phyloP scores from a whole-genome alignment of 2,329 filamentous ascomycete species.

The Pseudomassariella vexata region DNA sequence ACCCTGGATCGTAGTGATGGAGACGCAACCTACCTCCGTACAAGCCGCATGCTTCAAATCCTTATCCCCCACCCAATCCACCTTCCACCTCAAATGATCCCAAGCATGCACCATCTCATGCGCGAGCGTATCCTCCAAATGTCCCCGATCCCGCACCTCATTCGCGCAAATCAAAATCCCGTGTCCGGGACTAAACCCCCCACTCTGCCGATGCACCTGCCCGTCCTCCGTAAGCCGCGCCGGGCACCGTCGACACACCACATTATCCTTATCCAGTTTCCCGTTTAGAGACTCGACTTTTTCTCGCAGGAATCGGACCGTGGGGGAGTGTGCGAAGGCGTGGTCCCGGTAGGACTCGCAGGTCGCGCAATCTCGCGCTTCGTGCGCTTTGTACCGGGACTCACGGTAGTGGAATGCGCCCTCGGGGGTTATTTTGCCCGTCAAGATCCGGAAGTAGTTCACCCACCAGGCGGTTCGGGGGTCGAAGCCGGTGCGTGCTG shows the following conservation, averaged over 20 bases:
- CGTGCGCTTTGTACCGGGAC: slow-evolving; percentile 68
- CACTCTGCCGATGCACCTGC: slow-evolving; percentile 59
- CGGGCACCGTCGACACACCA: slow-evolving; percentile 76
- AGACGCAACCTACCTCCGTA: slow-evolving; percentile 62
- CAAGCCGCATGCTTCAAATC: slow-evolving; percentile 86
- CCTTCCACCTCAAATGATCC: slow-evolving; percentile 87
- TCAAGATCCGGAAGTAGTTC: slow-evolving; percentile 80
- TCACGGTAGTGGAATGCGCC: slow-evolving; percentile 72
- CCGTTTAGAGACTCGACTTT: slow-evolving; percentile 78
- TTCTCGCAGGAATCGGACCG: slow-evolving; percentile 79
- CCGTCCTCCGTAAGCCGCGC: slow-evolving; percentile 50
- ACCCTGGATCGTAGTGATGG: too few species aligned
- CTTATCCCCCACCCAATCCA: slow-evolving; percentile 68
- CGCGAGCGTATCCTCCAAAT: slow-evolving; percentile 87
- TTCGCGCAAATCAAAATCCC: slow-evolving; percentile 94
- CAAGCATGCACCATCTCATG: slow-evolving; percentile 99
- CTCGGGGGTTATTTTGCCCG: slow-evolving; percentile 63
- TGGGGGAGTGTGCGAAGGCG: slow-evolving; percentile 77
- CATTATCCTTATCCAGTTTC: slow-evolving; percentile 64
- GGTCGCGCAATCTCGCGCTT: slow-evolving; percentile 69
- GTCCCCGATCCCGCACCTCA: slow-evolving; percentile 70
- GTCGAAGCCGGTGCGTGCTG: slow-evolving; percentile 57
- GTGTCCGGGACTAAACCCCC: slow-evolving; percentile 80
- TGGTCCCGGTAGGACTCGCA: slow-evolving; percentile 82
- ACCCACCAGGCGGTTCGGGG: slow-evolving; percentile 62